Evolutionary conservation across 2,329 filamentous ascomycete genomes (phyloP).

Genomic region (Talaromyces sp.): DNA sequence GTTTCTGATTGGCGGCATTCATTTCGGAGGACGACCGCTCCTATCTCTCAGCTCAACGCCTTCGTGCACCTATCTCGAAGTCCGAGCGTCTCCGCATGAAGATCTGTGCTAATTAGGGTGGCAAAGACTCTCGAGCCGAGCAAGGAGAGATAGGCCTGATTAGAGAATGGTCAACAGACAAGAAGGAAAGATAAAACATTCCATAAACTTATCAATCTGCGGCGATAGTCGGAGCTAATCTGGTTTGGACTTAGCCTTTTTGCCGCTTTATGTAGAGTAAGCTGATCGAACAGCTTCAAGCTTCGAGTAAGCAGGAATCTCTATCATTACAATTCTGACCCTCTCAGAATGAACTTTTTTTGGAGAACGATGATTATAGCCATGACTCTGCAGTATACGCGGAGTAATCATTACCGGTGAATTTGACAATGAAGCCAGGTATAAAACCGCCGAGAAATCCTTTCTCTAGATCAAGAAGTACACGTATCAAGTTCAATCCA

Average conservation of each 20-base stretch:
- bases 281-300: background rate
- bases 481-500: background rate
- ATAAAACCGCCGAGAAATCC: background rate
- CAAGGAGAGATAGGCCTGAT: background rate
- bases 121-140: background rate
- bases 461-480: background rate
- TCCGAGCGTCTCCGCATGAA: background rate
- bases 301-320: background rate
- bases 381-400: background rate
- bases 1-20: slow-evolving; percentile 14
- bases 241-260: background rate
- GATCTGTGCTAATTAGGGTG: background rate
- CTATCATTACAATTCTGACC: background rate
- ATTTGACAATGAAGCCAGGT: background rate
- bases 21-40: background rate
- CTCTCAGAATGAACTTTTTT: background rate
- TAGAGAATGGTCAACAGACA: background rate
- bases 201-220: background rate
- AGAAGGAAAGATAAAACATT: background rate
- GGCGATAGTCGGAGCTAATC: background rate
- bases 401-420: background rate
- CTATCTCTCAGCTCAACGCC: background rate
- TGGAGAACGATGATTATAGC: background rate
- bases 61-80: background rate
- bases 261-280: background rate